phyloP scores from a whole-genome alignment of 2,329 filamentous ascomycete genomes.

The Zymoseptoria pseudotritici region DNA sequence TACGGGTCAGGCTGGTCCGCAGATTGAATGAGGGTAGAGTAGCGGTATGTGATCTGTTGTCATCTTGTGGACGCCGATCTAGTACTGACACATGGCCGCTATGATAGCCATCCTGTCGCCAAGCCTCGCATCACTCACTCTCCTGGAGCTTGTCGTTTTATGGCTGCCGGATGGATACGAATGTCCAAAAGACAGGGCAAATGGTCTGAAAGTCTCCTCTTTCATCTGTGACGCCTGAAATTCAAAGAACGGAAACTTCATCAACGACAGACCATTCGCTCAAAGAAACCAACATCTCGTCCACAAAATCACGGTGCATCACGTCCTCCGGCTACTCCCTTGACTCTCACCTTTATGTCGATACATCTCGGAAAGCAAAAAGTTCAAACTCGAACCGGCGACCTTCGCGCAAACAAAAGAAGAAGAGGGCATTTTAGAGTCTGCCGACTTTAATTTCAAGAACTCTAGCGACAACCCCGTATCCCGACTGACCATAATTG shows the following conservation, averaged over 20 bases:
- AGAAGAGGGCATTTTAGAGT: background rate
- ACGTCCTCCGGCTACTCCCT: no score
- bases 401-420: background rate
- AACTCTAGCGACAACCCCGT: background rate
- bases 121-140: background rate
- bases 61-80: background rate
- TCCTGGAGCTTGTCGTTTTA: background rate
- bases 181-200: background rate
- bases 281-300: no score
- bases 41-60: background rate
- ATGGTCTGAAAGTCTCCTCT: background rate
- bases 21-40: background rate
- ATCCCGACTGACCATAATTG: background rate
- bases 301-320: no score
- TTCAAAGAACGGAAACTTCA: no score
- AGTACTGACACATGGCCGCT: background rate
- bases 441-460: background rate
- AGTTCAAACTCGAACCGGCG: background rate
- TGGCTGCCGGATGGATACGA: background rate
- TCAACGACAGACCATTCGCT: no score
- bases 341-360: no score
- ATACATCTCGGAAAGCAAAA: background rate
- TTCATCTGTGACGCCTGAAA: no score
- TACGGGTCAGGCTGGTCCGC: background rate
- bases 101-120: background rate